Base-by-base conservation (phyloP, 1,284 basidiomycete genomes). In the Phenoliferia sp. region DNA sequence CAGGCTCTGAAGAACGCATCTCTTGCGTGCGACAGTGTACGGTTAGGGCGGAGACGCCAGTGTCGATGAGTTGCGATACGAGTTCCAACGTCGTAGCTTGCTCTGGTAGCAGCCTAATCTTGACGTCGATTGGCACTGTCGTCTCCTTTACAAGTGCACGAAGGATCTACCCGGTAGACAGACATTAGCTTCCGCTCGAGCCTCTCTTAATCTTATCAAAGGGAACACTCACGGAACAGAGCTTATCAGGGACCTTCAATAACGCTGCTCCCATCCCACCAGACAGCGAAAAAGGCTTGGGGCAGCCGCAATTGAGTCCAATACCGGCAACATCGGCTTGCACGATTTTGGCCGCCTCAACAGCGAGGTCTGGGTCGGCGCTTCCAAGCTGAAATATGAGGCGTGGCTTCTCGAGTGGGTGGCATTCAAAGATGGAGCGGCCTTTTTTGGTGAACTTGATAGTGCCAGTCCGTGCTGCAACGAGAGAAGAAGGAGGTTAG, bases 221-320 rank as follows among this genome's bases (percentile, higher is more conserved):
- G n/a, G n/a, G n/a, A n/a, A n/a, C n/a, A 63, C 75, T 26, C 48
- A 77, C 77, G 9, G 75, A 76, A 78, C 94, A 94, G 16, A 99
- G 84, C 28, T 94, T 81, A 76, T 96, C 93, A 0, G 96, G 94
- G 50, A 90, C 94, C 7, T 89, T 88, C 59, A 99, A 86, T 19
- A 99, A 83, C 16, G 93, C 94, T 2, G 96, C 94, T 26, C 96
- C 96, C 94, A 99, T 98, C 0, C 96, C 95, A 0, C 88, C 82
- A 75, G 94, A 90, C 0, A 94, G 94, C 28, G 92, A 95, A 80
- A 99, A 99, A 1, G 93, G 90, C 59, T 77, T 77, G 9, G 76
- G 76, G 70, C 80, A 81, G 17, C 80, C 96, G 76, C 94, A 96
- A 79, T 95, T 96, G 71, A 96, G 86, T 79, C 95, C 94, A 76